phyloP scores from a whole-genome alignment of 164 flowering plant species.

The Magnolia sinica region DNA sequence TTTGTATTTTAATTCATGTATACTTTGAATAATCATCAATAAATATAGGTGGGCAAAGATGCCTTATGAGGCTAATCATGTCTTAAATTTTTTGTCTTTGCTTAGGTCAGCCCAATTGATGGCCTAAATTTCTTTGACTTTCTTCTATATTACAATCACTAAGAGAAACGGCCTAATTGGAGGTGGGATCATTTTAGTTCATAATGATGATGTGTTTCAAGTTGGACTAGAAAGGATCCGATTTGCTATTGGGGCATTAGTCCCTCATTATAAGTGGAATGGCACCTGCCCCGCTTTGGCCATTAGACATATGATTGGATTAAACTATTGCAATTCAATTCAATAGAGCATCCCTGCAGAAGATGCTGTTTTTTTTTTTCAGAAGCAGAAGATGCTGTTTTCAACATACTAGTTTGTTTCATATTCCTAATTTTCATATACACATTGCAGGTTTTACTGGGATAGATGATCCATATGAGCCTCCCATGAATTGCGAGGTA shows the following conservation, averaged over 20 bases:
- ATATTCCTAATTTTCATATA: neutral
- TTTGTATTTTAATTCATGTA: too few species aligned
- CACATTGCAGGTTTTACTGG: conserved; percentile 66
- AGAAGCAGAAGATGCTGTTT: neutral
- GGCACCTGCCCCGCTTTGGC: neutral
- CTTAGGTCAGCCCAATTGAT: too few species aligned
- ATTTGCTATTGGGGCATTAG: neutral
- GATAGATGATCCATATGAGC: conserved; percentile 79
- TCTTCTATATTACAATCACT: too few species aligned
- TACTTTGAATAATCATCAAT: too few species aligned
- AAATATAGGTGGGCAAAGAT: too few species aligned
- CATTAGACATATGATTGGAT: neutral
- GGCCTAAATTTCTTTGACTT: too few species aligned
- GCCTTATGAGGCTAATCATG: too few species aligned
- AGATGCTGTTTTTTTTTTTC: neutral
- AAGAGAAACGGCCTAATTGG: too few species aligned
- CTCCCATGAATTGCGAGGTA: conserved; percentile 72
- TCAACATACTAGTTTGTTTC: neutral
- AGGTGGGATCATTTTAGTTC: too few species aligned
- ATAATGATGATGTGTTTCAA: too few species aligned
- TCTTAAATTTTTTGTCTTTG: too few species aligned
- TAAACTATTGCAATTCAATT: neutral
- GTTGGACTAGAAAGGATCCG: too few species aligned
- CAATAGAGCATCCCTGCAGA: neutral
- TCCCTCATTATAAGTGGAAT: neutral